Evolutionary conservation across 768 basidiomycete genomes (phyloP), one percentile per base, ranked within the genome.

Genomic region (Psilocybe cubensis): DNA sequence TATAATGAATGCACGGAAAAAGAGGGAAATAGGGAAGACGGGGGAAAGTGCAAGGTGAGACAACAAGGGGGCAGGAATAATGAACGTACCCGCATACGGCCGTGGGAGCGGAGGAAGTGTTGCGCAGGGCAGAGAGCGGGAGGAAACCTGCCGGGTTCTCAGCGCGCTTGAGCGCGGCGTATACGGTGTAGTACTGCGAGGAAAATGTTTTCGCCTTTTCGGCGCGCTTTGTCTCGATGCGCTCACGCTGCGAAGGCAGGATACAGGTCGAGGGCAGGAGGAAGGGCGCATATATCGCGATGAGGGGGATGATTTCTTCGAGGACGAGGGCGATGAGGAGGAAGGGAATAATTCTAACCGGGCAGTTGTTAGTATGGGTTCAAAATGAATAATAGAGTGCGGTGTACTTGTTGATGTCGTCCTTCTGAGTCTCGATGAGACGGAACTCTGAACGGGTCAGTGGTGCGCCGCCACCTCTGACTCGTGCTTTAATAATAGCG

Each of bases 211-310:
- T 65, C 12, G 83, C 76, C 64, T 86, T 83, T 66, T 72, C 80
- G 63, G 65, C 79, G 70, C 74, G 85, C 78, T 69, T 79, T 60
- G 69, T 77, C 67, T 74, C 88, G 77, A 74, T 94, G 74, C 76
- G 88, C 69, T 67, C 77, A 33, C 80, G 84, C 73, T 95, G 93
- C 11, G 89, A 86, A 1, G 93, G 90, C 4, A 95, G 81, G 53
- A 94, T 80, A 67, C 92, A 94, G 0, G 93, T 94, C 2, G 92
- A 94, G 0, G 93, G 93, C 24, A 95, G 83, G 76, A 92, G 81
- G 67, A 82, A 84, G 1, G 93, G 93, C n/a, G 84, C 86, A 66
- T 91, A 94, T 58, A 95, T 83, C 24, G 91, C 91, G 59, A 94
- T 83, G 59, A 95, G 79, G 12, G 93, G 93, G 54, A 95, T 83